Conservation (phyloP, 2,329 filamentous ascomycete species). For the Helotiales sp. region DNA sequence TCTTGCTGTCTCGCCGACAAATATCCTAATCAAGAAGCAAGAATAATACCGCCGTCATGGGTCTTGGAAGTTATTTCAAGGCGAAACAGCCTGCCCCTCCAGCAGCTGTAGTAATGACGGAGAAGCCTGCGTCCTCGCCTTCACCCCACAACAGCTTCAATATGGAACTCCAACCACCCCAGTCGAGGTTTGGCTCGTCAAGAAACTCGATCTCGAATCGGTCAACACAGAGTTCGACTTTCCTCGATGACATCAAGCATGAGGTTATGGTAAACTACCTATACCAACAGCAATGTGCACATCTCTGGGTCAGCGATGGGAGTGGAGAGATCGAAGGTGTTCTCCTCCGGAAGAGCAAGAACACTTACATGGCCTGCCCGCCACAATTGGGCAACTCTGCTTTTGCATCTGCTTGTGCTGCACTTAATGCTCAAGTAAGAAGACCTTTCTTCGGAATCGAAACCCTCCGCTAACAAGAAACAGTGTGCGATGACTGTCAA, state of each 20-base stretch:
- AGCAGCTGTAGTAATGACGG: slow-evolving; percentile 31
- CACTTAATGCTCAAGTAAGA: slow-evolving; percentile 73
- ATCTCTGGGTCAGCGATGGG: slow-evolving; percentile 74
- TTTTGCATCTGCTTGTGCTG: slow-evolving; percentile 67
- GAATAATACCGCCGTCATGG: slow-evolving; percentile 53
- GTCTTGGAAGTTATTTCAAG: slow-evolving; percentile 67
- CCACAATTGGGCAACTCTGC: slow-evolving; percentile 64
- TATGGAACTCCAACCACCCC: slow-evolving; percentile 56
- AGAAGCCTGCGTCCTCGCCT: slow-evolving; percentile 31
- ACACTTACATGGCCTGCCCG: slow-evolving; percentile 76
- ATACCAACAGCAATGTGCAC: slow-evolving; percentile 78
- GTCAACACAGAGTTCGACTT: slow-evolving; percentile 55
- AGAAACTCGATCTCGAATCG: slow-evolving; percentile 57
- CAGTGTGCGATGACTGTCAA: slow-evolving; percentile 82
- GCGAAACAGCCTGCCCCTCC: slow-evolving; percentile 49
- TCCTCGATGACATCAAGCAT: slow-evolving; percentile 75
- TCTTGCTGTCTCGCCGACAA: slow-evolving; percentile 30
- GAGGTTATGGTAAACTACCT: slow-evolving; percentile 85
- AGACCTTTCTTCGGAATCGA: background rate
- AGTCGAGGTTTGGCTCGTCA: slow-evolving; percentile 55
- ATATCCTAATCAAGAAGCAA: slow-evolving; percentile 26
- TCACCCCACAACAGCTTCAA: slow-evolving; percentile 45
- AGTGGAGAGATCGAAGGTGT: slow-evolving; percentile 74
- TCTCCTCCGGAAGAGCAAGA: slow-evolving; percentile 68
- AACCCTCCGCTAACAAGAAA: slow-evolving; percentile 29